phyloP scores from a whole-genome alignment of 1,284 basidiomycete genomes.

The Trichosporon coremiiforme region DNA sequence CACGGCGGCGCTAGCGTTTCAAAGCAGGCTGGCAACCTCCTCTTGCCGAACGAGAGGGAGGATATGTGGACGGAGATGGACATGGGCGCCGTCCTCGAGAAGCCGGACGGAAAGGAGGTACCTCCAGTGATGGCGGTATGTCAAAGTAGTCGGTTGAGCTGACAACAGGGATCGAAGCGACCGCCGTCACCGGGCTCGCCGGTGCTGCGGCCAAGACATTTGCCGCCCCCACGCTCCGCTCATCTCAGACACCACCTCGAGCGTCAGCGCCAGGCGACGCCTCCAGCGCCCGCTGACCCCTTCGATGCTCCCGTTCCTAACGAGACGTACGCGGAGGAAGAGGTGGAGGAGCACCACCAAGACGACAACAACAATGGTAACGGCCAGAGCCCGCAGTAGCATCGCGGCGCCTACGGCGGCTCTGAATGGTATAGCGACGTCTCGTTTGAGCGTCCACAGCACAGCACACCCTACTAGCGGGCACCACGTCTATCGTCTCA shows the following conservation, averaged over 20 bases:
- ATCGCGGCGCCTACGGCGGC: neutral
- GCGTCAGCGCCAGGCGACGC: slow-evolving; percentile 40
- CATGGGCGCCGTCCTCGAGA: slow-evolving; percentile 40
- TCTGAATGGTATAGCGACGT: neutral
- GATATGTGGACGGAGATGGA: slow-evolving; percentile 46
- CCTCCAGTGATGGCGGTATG: slow-evolving; percentile 55
- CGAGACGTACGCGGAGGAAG: slow-evolving; percentile 48
- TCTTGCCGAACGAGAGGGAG: slow-evolving; percentile 13
- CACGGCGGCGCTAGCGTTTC: slow-evolving; percentile 35
- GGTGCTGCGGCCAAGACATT: slow-evolving; percentile 38
- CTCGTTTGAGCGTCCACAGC: slow-evolving; percentile 7
- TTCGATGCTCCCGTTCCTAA: slow-evolving; percentile 55
- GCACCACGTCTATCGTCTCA: neutral
- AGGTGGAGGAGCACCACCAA: slow-evolving; percentile 21
- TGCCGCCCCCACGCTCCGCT: slow-evolving; percentile 39
- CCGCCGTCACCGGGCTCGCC: slow-evolving; percentile 52
- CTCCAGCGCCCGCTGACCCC: slow-evolving; percentile 35
- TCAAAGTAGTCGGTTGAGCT: slow-evolving; percentile 21
- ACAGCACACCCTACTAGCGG: neutral
- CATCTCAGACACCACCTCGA: slow-evolving; percentile 46
- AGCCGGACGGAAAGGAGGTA: slow-evolving; percentile 44
- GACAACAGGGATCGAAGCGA: slow-evolving; percentile 49
- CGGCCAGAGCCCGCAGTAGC: slow-evolving; percentile 11
- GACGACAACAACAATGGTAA: neutral
- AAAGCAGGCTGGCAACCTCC: slow-evolving; percentile 31